Evolutionary conservation across 345 rosid species (phyloP).

Genomic region (Eucalyptus fibrosa): DNA sequence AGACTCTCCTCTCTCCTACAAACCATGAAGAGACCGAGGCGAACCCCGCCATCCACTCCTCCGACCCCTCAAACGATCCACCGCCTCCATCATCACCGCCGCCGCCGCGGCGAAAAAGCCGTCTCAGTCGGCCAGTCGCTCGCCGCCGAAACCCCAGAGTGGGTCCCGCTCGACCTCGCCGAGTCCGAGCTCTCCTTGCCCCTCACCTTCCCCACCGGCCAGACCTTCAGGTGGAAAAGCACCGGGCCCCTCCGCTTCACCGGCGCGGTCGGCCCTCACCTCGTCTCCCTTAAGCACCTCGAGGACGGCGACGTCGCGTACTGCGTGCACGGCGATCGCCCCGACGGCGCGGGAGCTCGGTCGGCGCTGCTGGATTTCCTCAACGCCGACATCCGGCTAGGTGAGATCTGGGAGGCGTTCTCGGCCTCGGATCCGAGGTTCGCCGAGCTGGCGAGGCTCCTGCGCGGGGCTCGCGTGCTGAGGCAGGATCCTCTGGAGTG

Average conservation of each 20-base stretch:
- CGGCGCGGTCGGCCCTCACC: conserved; percentile 68
- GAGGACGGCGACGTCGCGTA: conserved; percentile 37
- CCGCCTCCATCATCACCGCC: conserved; percentile 10
- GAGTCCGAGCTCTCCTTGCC: conserved; percentile 60
- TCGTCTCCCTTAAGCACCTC: conserved; percentile 59
- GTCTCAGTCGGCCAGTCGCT: conserved; percentile 7
- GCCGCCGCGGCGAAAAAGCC: conserved; percentile 14
- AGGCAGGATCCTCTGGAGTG: conserved; percentile 94
- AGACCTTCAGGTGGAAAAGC: conserved; percentile 92
- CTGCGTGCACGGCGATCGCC: conserved; percentile 35
- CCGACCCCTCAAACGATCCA: neutral
- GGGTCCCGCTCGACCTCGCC: conserved; percentile 52
- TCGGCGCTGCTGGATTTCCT: conserved; percentile 68
- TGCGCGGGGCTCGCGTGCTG: conserved; percentile 79
- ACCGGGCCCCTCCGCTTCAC: conserved; percentile 61
- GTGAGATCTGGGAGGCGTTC: conserved; percentile 52
- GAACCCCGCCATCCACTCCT: conserved; percentile 2
- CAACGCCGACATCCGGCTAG: conserved; percentile 39
- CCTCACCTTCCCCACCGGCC: conserved; percentile 91
- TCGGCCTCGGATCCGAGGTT: conserved; percentile 53
- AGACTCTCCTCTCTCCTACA: neutral
- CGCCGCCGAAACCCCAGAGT: neutral
- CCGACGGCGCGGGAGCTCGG: conserved; percentile 27
- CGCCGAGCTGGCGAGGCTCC: conserved; percentile 41
- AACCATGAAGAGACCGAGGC: conserved; percentile 45